Evolutionary conservation across 495 filamentous ascomycete species (phyloP), one percentile per base, ranked within the genome.

Genomic region (Aspergillus baeticus): DNA sequence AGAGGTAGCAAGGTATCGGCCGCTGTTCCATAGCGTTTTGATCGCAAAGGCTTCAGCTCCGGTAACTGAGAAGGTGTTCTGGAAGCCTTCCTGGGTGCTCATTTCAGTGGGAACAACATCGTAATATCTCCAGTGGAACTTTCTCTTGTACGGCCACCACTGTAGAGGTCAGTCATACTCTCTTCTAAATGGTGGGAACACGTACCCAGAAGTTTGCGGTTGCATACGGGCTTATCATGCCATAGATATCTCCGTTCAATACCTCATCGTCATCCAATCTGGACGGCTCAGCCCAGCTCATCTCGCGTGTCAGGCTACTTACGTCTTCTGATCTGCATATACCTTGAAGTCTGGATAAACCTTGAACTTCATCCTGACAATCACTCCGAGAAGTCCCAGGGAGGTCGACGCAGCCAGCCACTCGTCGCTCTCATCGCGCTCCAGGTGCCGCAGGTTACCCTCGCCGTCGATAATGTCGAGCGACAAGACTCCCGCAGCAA

Each of bases 81-180:
- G 56, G 49, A 59, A 59, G 5, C 41, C 56, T 39, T 59, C 29
- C 15, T 59, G 56, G 18, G 35, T 23, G 22, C 34, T 53, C 21
- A 11, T 38, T 8, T 49, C 37, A 13, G 42, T 52, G 31, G 41
- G 47, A 5, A 59, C 39, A n/a, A 59, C 56, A 33, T 59, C 56
- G 56, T 59, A 59, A 42, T 59, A 59, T 21, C 56, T 41, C 56
- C 49, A 59, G 49, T 59, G 56, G 34, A 59, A 59, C 49, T 59
- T 59, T 29, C 42, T 37, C 41, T 59, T 59, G 31, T 59, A 59
- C 7, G 56, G 56, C 56, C 56, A 59, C 56, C 56, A 59, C 56
- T 58, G 14, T 6, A 22, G 4, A 6, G 10, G 14, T n/a, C 2
- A 17, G 54, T 56, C 20, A 31, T 5, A 11, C 39, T 6, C n/a